A percentile compares a stretch with the other conserved stretches of the same genome.
Evolutionary conservation across 2,329 filamentous ascomycete genomes (phyloP).

Genomic region (Cladosporium sp.): DNA sequence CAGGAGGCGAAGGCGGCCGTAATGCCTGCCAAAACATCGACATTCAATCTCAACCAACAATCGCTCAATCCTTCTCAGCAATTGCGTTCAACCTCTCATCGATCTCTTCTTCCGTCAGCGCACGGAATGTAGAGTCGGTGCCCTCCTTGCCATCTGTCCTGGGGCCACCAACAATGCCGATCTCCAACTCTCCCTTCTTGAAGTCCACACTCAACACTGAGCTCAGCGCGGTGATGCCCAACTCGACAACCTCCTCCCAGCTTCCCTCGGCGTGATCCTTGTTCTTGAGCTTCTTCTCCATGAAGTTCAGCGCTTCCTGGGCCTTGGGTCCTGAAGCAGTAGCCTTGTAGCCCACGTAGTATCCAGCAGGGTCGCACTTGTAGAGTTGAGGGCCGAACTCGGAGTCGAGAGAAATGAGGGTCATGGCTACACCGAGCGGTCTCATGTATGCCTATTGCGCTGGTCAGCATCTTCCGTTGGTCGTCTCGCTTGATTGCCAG

Average conservation of each 20-base stretch:
- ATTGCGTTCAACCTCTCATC: constrained; percentile 97
- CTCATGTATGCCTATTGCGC: constrained; percentile 83
- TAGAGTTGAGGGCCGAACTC: constrained; percentile 92
- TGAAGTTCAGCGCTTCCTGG: constrained; percentile 95
- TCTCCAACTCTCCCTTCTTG: constrained; percentile 98
- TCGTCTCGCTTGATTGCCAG: constrained; percentile 6
- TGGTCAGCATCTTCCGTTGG: constrained; percentile 33
- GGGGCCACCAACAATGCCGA: constrained; percentile 93
- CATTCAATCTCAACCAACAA: background rate
- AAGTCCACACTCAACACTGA: constrained; percentile 98
- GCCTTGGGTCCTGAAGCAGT: constrained; percentile 97
- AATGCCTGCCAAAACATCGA: background rate
- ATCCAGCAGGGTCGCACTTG: constrained; percentile 97
- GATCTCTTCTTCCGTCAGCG: constrained; percentile 94
- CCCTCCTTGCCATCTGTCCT: constrained; percentile 79
- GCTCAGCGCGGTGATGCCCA: constrained; percentile 92
- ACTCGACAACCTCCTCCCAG: constrained; percentile 97
- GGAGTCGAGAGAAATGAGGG: constrained; percentile 88
- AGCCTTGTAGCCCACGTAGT: constrained; percentile 98
- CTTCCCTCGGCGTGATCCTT: constrained; percentile 88
- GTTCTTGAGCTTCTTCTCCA: constrained; percentile 99
- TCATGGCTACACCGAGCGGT: constrained; percentile 92
- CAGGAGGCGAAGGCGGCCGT: background rate
- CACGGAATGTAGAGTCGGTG: constrained; percentile 76
- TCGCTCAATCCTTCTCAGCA: constrained; percentile 88